A percentile compares a stretch with the other conserved stretches of the same genome.
Evolutionary conservation across 768 basidiomycete genomes (phyloP).

Genomic region (Suillus luteus): DNA sequence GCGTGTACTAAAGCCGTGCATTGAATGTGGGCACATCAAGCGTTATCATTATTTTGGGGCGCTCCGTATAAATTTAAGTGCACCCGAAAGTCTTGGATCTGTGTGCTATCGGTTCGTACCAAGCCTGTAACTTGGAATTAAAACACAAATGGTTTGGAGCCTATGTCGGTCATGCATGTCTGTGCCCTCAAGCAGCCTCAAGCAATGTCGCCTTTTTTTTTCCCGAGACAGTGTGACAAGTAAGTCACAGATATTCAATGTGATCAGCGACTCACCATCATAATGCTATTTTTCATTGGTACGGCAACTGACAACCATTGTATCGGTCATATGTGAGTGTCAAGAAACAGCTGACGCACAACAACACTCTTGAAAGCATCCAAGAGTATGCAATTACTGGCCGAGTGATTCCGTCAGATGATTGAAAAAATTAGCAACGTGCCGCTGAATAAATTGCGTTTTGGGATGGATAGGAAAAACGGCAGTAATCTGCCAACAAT

Average conservation of each 20-base stretch:
- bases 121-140: neutral
- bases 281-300: neutral
- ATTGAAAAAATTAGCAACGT: neutral
- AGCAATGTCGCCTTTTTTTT: neutral
- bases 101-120: neutral
- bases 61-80: neutral
- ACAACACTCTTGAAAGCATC: neutral
- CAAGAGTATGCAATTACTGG: neutral
- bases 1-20: slow-evolving; percentile 25
- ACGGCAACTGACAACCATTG: neutral
- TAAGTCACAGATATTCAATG: neutral
- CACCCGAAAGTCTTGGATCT: neutral
- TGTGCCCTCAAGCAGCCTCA: neutral
- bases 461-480: no score
- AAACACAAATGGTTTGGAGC: neutral
- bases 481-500: no score
- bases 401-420: neutral
- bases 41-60: neutral
- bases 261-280: neutral
- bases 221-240: neutral
- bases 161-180: neutral
- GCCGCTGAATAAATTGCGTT: neutral
- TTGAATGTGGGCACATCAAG: neutral
- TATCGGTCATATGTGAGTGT: neutral
- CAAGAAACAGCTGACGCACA: neutral